Evolutionary conservation across 805 yeast species (phyloP), one percentile per base, ranked within the genome.

Genomic region (Wickerhamiella galacta): DNA sequence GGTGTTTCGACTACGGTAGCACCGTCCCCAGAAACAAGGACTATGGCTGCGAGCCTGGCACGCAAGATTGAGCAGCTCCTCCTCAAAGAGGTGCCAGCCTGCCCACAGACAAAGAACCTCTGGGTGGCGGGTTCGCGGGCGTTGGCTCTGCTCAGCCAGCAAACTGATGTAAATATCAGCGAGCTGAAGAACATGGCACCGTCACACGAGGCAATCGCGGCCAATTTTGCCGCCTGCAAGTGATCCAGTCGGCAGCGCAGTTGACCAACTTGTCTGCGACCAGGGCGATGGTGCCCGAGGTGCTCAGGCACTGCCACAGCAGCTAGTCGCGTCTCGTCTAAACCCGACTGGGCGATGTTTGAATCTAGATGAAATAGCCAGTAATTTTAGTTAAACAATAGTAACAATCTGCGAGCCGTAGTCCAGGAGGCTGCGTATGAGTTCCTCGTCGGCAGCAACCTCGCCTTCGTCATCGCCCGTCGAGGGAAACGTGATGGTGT

Each of bases 351-450:
- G n/a, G n/a, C n/a, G n/a, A n/a, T n/a, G n/a, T n/a, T n/a, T n/a
- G n/a, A n/a, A n/a, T n/a, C n/a, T n/a, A n/a, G n/a, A n/a, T n/a
- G n/a, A n/a, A n/a, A n/a, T n/a, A n/a, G n/a, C n/a, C n/a, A n/a
- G n/a, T n/a, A n/a, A n/a, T n/a, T n/a, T n/a, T n/a, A 17, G 4
- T 32, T 66, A 85, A 32, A 87, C 75, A 54, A 87, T 90, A 14
- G 90, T 77, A 60, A 90, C 98, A 51, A 90, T 72, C 56, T 82
- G 90, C 40, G 75, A 76, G 9, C 95, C 95, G 49, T 83, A 87
- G 39, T 66, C 71, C 43, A 87, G 66, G n/a, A 85, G 70, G 50
- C 78, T 76, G 43, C 64, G 73, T 35, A 82, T 71, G 27, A 75
- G 57, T 25, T 56, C 51, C 37, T 57, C 58, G 32, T 58, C 56